Evolutionary conservation across 495 filamentous ascomycete species (phyloP), one percentile per base, ranked within the genome.

Genomic region (Poronia punctata): DNA sequence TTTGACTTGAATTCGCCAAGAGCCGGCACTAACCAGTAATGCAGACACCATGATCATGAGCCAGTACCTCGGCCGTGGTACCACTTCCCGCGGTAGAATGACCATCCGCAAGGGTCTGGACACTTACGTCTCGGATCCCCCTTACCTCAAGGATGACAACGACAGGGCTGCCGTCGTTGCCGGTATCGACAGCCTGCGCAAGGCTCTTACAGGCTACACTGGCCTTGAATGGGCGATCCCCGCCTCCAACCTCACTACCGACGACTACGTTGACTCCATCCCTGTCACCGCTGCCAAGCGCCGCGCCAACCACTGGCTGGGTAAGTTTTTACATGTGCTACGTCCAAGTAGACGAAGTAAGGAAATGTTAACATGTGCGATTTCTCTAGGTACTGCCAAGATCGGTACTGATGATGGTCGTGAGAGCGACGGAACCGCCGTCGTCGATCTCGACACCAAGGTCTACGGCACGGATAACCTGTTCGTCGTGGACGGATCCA

Each of bases 401-500:
- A 65, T 87, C 44, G 82, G 83, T 29, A 59, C 60, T 18, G 78
- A 86, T 54, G 78, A 82, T 50, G 83, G 83, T 16, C 72, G 79
- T 17, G 21, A 37, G 23, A 66, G 57, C 17, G 62, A 66, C 44
- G 82, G 82, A 34, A 74, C 75, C n/a, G 53, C 69, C n/a, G 82
- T 86, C 19, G 82, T 86, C n/a, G 82, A 86, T 46, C 60, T 67
- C 26, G 72, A 84, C 67, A 72, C 79, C 38, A 74, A 76, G 57
- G 81, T 85, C 35, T 86, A 81, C 38, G 82, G 82, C 38, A 83
- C 74, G 7, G 74, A 82, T 50, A 85, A 84, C 62, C 62, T 86
- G 40, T 78, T 76, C 45, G 74, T 82, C 9, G 66, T 82, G 19
- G 78, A 82, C 51, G 78, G 68, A 12, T 74, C 68, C 17, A 76